These are phyloP conservation scores for Bretschneidera sinensis DNA, from an alignment of 345 rosid genomes.

Conservation along the genomic window DNA sequence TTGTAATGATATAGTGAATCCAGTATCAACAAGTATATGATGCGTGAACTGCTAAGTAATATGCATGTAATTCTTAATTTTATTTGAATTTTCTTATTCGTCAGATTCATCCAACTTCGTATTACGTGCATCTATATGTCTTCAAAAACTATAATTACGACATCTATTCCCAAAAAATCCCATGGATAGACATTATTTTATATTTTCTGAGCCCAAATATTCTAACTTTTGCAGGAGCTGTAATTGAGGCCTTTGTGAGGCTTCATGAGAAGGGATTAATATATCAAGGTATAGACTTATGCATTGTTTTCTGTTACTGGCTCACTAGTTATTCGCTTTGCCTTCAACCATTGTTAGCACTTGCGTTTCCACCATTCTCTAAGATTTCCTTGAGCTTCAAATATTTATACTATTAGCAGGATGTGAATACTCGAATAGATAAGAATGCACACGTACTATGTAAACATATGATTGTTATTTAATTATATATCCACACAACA, in stretches of 20 bases:
- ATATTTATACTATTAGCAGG: no score
- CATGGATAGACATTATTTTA: neutral
- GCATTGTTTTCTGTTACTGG: neutral
- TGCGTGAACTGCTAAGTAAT: conserved; percentile 4
- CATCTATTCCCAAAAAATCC: no score
- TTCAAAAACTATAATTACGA: no score
- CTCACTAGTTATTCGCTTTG: neutral
- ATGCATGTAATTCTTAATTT: neutral
- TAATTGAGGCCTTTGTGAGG: conserved; percentile 80
- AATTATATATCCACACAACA: no score
- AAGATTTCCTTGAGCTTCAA: no score
- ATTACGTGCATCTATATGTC: neutral
- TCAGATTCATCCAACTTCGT: neutral
- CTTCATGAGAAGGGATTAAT: conserved; percentile 95
- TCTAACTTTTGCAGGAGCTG: conserved; percentile 62
- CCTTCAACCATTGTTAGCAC: no score
- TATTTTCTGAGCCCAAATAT: conserved; percentile 26
- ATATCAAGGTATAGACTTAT: conserved; percentile 59
- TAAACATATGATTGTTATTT: no score
- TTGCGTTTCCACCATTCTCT: neutral
- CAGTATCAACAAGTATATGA: neutral
- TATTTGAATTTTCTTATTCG: neutral
- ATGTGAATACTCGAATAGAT: no score
- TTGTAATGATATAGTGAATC: no score
- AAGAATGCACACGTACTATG: no score